These are phyloP conservation scores for Albugo laibachii DNA, from an alignment of 352 stramenopile species.

Conservation along the genomic window DNA sequence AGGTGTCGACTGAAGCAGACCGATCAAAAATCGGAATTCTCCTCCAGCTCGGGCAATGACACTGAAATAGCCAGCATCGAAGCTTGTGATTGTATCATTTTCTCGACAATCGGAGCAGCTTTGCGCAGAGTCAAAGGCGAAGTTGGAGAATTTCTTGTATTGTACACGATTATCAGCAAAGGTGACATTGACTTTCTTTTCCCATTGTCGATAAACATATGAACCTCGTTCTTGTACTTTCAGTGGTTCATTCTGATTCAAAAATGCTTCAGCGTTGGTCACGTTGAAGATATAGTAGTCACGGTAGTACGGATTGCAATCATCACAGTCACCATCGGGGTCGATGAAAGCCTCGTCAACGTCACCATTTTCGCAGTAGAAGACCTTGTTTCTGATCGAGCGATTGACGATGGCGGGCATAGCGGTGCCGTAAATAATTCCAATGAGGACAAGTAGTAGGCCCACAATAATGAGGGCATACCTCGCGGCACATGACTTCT, in stretches of 20 bases:
- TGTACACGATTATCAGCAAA: conserved; percentile 32
- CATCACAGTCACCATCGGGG: conserved; percentile 46
- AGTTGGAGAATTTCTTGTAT: conserved; percentile 66
- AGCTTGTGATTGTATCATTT: conserved; percentile 26
- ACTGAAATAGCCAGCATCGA: conserved; percentile 48
- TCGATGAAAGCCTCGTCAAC: conserved; percentile 20
- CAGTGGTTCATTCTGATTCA: conserved; percentile 26
- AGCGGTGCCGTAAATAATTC: conserved; percentile 29
- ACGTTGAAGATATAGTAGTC: conserved; percentile 50
- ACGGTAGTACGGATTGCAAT: conserved; percentile 63
- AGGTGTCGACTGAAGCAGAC: conserved; percentile 15
- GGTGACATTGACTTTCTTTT: conserved; percentile 41
- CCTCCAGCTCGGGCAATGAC: conserved; percentile 37
- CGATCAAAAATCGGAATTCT: conserved; percentile 28
- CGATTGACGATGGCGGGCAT: conserved; percentile 28
- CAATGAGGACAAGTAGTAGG: conserved; percentile 18
- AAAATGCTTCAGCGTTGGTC: conserved; percentile 42
- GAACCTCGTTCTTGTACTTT: conserved; percentile 38
- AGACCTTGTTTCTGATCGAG: conserved; percentile 20
- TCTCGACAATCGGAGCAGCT: conserved; percentile 36
- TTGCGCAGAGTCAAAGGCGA: conserved; percentile 23
- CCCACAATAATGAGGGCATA: conserved; percentile 12
- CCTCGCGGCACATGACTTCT: too few relatives aligned
- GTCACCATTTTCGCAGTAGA: conserved; percentile 18
- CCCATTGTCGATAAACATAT: conserved; percentile 43